Base-by-base conservation (phyloP, 2,329 filamentous ascomycete genomes). In the Coleophoma crateriformis region DNA sequence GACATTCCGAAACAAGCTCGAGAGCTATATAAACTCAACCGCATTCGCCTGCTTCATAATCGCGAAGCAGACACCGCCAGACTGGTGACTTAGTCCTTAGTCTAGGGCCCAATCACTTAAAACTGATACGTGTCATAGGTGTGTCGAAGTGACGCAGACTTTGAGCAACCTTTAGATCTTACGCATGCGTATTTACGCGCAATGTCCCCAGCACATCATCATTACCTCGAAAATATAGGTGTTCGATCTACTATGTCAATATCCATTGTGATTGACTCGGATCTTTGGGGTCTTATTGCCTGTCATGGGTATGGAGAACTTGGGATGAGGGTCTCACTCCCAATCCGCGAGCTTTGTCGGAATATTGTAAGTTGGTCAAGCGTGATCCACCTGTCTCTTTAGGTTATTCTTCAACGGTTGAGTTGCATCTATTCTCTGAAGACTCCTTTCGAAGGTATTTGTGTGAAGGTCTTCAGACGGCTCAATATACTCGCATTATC, bases 211-310 rank as follows among this genome's bases (percentile, higher is more conserved):
- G 90, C 95, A 39, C 88, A 94, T 63, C 65, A 94, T 48, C 94
- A 94, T 62, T 95, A 95, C 58, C 74, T 95, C 3, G 78, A 71
- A 11, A 90, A 95, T 64, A 95, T 95, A 90, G 85, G 83, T 4
- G 89, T 95, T 2, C 82, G 89, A 7, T 89, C 89, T 0, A 94
- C 89, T 54, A 95, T 95, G 88, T 95, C 90, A 0, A 89, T 95
- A 52, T 94, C 89, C 1, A 87, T 95, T 61, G 92, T 89, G 51
- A 87, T 87, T 0, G 91, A 94, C 59, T 76, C 80, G 57, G 86
- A 94, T 58, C 71, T 95, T 0, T 96, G 90, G 90, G 90, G 90
- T 0, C 71, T 95, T 27, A 89, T 96, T 27, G 84, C 88, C 2
- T 95, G 89, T 54, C 90, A 95, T 63, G 80, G 84, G 0, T 95